A percentile compares a stretch with the other conserved stretches of the same genome.
Evolutionary conservation across 202 grass and related monocot genomes (phyloP).

Genomic region (Carex arenaria): DNA sequence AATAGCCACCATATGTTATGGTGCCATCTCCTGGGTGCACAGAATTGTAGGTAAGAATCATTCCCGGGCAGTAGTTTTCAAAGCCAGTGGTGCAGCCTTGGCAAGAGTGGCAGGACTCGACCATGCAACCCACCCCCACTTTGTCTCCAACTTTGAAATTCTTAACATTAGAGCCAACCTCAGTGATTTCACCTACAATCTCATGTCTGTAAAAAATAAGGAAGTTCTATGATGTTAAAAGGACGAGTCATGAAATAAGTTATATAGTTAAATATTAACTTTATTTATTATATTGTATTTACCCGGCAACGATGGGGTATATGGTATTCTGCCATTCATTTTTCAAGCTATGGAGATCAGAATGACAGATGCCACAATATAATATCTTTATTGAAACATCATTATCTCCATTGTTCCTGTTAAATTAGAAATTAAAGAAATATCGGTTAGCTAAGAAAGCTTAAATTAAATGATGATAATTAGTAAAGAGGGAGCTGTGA

Average conservation of each 20-base stretch:
- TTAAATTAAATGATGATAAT: not conserved
- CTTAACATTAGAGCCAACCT: constrained; percentile 61
- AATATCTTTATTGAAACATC: constrained; percentile 78
- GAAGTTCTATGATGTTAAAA: not conserved
- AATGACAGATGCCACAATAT: constrained; percentile 90
- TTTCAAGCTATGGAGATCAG: constrained; percentile 70
- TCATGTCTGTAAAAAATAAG: constrained; percentile 52
- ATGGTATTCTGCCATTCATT: constrained; percentile 63
- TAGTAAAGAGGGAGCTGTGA: not conserved
- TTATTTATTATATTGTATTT: constrained; percentile 6
- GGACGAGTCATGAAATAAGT: not conserved
- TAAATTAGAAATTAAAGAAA: constrained; percentile 1
- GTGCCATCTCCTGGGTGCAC: constrained; percentile 43
- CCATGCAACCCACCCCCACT: constrained; percentile 76
- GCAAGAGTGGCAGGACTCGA: constrained; percentile 55
- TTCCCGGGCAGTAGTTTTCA: constrained; percentile 53
- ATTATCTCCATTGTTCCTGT: constrained; percentile 69
- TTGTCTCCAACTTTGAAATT: constrained; percentile 55
- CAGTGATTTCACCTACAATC: constrained; percentile 60
- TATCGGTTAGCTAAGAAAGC: not conserved
- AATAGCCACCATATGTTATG: constrained; percentile 73
- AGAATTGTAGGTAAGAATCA: constrained; percentile 55
- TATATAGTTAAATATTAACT: not conserved
- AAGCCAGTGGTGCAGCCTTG: constrained; percentile 34
- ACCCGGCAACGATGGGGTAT: constrained; percentile 81